Percentiles rank a stretch among this genome's conserved stretches.
phyloP scores from a whole-genome alignment of 2,329 filamentous ascomycete genomes.

The Aspergillus texensis region DNA sequence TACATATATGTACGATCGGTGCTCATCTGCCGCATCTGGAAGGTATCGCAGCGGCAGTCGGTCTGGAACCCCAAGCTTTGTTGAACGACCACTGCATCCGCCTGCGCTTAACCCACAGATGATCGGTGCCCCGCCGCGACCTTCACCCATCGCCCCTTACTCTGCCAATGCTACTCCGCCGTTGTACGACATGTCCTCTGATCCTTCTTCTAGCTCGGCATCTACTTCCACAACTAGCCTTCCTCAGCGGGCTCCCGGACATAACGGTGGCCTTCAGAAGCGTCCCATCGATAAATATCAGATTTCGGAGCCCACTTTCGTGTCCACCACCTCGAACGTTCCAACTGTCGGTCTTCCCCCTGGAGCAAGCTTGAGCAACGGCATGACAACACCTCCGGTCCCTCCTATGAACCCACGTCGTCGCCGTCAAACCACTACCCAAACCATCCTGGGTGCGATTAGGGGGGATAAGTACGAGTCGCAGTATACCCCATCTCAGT shows the following conservation, averaged over 20 bases:
- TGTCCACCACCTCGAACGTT: constrained; percentile 59
- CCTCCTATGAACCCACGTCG: constrained; percentile 64
- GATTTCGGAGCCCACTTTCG: constrained; percentile 62
- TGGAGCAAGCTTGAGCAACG: constrained; percentile 58
- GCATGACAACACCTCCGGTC: constrained; percentile 55
- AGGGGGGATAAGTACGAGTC: constrained; percentile 39
- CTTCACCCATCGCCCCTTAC: constrained; percentile 52
- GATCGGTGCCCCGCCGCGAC: constrained; percentile 45
- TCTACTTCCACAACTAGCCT: constrained; percentile 25
- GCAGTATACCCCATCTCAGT: constrained; percentile 6
- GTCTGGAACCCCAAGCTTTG: constrained; percentile 36
- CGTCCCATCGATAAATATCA: constrained; percentile 61
- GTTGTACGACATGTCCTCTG: constrained; percentile 47
- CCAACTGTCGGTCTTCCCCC: constrained; percentile 60
- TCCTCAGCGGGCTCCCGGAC: constrained; percentile 34
- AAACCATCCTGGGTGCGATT: constrained; percentile 43
- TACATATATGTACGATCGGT: constrained; percentile 34
- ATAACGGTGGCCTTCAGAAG: constrained; percentile 50
- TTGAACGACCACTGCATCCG: constrained; percentile 37
- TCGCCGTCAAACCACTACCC: constrained; percentile 51
- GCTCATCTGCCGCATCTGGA: constrained; percentile 43
- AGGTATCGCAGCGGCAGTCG: constrained; percentile 44
- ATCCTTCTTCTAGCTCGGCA: constrained; percentile 43
- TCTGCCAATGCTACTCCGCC: constrained; percentile 58
- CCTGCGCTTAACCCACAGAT: constrained; percentile 32